These are phyloP conservation scores for Avena insularis DNA, from an alignment of 176 grass and related monocot species.

Conservation along the genomic window DNA sequence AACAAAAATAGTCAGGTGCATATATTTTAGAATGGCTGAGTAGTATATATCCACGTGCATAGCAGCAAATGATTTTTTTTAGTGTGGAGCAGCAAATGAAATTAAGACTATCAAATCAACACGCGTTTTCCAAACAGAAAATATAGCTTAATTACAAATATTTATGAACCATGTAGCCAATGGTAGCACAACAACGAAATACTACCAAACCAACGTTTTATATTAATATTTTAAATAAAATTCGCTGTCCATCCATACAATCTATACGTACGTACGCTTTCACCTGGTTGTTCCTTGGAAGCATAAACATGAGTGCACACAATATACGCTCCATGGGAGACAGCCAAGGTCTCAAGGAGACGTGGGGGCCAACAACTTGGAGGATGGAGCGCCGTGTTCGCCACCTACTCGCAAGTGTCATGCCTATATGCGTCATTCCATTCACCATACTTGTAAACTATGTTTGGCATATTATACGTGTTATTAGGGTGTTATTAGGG, in stretches of 20 bases:
- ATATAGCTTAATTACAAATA: not conserved
- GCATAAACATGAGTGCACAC: not conserved
- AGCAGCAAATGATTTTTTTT: not conserved
- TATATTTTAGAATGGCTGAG: not conserved
- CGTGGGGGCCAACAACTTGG: conserved; percentile 30
- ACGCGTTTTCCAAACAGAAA: not conserved
- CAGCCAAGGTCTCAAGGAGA: conserved; percentile 28
- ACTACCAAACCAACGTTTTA: not conserved
- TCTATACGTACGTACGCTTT: not conserved
- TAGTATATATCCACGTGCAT: not conserved
- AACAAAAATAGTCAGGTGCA: not conserved
- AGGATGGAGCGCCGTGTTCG: not conserved
- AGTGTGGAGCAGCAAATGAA: not conserved
- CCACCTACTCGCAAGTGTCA: not conserved
- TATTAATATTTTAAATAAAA: not conserved
- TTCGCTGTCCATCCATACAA: not conserved
- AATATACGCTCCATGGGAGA: not conserved
- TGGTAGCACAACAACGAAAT: not conserved
- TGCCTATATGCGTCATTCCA: not conserved
- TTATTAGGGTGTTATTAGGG: no score
- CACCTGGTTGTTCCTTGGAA: conserved; percentile 9
- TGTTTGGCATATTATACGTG: not conserved
- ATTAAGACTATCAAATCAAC: not conserved
- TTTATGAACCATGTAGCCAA: not conserved
- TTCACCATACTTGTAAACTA: not conserved